A percentile compares a stretch with the other conserved stretches of the same genome.
Conservation (phyloP, 179 eudicot species). For the Corrigiola litoralis region DNA sequence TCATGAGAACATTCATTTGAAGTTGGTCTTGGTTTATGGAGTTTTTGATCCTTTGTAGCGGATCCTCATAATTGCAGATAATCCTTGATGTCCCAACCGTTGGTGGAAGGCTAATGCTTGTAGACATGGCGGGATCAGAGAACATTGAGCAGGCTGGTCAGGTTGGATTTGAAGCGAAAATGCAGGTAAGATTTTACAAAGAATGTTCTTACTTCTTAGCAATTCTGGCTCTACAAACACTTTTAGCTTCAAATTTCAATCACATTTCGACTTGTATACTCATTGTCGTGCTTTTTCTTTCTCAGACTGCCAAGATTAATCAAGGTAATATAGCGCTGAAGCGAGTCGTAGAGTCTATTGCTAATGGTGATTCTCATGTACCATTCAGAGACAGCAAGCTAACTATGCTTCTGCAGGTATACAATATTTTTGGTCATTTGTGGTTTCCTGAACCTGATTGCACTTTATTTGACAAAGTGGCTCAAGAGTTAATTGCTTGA, state of each 20-base stretch:
- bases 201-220: not conserved
- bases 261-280: too few relatives aligned
- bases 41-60: not conserved
- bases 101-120: slow-evolving; percentile 95
- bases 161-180: slow-evolving; percentile 80
- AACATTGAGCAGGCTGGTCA: slow-evolving; percentile 98
- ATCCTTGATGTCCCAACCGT: slow-evolving; percentile 92
- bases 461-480: not conserved
- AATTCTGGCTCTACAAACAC: too few relatives aligned
- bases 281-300: not conserved
- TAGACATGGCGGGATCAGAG: slow-evolving; percentile 99
- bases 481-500: not conserved
- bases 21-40: not conserved
- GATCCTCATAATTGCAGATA: slow-evolving; percentile 38
- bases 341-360: slow-evolving; percentile 96
- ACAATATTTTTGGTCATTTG: not conserved
- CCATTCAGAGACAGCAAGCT: slow-evolving; percentile 98
- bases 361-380: slow-evolving; percentile 95
- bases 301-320: slow-evolving; percentile 86
- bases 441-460: not conserved
- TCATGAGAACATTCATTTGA: not conserved
- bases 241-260: too few relatives aligned
- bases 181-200: slow-evolving; percentile 53
- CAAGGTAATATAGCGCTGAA: slow-evolving; percentile 92
- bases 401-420: slow-evolving; percentile 97